Conservation (phyloP, 2,329 filamentous ascomycete species). For the Aciculosporium take region DNA sequence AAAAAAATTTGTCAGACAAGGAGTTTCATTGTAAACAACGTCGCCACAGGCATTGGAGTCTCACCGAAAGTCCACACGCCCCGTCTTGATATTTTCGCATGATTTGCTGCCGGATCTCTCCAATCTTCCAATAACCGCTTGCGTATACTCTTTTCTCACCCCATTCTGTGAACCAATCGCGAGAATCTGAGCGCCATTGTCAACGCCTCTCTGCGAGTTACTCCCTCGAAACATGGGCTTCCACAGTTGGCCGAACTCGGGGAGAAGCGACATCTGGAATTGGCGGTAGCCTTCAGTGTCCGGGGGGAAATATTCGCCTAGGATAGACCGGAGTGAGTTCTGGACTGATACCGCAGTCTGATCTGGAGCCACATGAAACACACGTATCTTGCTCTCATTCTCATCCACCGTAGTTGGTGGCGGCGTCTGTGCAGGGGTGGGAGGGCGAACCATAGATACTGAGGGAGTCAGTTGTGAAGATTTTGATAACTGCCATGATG, state of each 20-base stretch:
- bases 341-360: conserved; percentile 40
- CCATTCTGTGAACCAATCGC: conserved; percentile 43
- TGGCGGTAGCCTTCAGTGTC: conserved; percentile 32
- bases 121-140: conserved; percentile 34
- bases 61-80: conserved; percentile 45
- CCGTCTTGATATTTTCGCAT: conserved; percentile 35
- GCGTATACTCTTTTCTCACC: conserved; percentile 35
- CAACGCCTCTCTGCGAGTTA: conserved; percentile 16
- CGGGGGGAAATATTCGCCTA: conserved; percentile 36
- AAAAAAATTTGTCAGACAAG: not conserved
- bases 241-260: conserved; percentile 38
- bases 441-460: conserved; percentile 20
- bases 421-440: conserved; percentile 30
- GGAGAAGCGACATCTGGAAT: conserved; percentile 31
- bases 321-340: conserved; percentile 39
- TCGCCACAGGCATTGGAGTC: conserved; percentile 6
- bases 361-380: conserved; percentile 25
- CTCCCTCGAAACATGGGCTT: conserved; percentile 33
- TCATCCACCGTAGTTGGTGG: conserved; percentile 16
- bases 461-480: conserved; percentile 9
- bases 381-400: conserved; percentile 28
- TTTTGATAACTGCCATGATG: conserved; percentile 13
- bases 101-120: conserved; percentile 40
- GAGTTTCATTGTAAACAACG: not conserved
- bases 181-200: conserved; percentile 41